Conservation (phyloP, 1,284 basidiomycete species). For the Pyrrhoderma lamaoense region DNA sequence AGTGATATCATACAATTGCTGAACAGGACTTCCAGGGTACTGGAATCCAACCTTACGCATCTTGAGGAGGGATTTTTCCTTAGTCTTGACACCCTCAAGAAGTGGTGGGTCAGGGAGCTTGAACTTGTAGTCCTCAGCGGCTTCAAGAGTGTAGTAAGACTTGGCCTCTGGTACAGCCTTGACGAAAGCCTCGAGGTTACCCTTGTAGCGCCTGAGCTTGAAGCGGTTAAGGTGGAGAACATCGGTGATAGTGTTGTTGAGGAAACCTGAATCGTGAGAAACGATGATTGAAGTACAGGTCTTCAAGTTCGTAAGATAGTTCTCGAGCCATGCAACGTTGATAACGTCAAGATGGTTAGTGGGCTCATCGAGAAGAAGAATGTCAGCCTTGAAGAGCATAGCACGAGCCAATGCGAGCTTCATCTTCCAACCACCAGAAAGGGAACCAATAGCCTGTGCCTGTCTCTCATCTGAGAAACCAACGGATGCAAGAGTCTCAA, state of each 20-base stretch:
- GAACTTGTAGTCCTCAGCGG: slow-evolving; percentile 94
- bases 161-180: slow-evolving; percentile 94
- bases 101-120: slow-evolving; percentile 94
- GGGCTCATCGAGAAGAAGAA: slow-evolving; percentile 93
- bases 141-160: slow-evolving; percentile 94
- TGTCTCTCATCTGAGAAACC: slow-evolving; percentile 89
- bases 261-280: slow-evolving; percentile 97
- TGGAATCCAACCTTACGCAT: slow-evolving; percentile 98
- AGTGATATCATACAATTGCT: slow-evolving; percentile 91
- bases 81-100: slow-evolving; percentile 99
- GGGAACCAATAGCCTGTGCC: slow-evolving; percentile 76
- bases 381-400: slow-evolving; percentile 98
- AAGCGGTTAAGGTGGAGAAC: slow-evolving; percentile 99
- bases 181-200: slow-evolving; percentile 96
- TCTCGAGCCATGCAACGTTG: slow-evolving; percentile 96
- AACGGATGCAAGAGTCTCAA: slow-evolving; percentile 80
- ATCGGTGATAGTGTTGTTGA: slow-evolving; percentile 98
- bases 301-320: slow-evolving; percentile 85
- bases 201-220: slow-evolving; percentile 96
- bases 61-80: slow-evolving; percentile 96
- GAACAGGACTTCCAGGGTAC: slow-evolving; percentile 79
- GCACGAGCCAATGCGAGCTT: slow-evolving; percentile 98
- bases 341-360: slow-evolving; percentile 98
- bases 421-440: slow-evolving; percentile 99
- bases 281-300: slow-evolving; percentile 97